Base-by-base conservation (phyloP, 768 basidiomycete species). In the Calocybe indica region DNA sequence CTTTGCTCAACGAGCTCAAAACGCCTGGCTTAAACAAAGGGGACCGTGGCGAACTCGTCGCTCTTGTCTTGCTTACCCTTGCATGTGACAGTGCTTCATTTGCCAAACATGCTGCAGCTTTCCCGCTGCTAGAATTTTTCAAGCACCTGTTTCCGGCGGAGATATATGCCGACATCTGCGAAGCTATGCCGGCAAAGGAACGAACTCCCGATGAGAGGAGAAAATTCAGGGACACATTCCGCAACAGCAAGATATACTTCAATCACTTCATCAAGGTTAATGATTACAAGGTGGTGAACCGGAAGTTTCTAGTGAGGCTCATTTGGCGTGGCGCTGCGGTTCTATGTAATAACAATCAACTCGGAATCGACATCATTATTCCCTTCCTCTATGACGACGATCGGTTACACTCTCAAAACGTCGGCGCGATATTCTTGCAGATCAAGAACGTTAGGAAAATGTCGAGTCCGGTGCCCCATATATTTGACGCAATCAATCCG, bases 221-320 rank as follows among this genome's bases (percentile, higher is more conserved):
- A 4, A 43, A 10, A 29, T 33, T 43, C 12, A 34, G 35, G 31
- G 46, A 56, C 7, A 58, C 54, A 12, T 64, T 65, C 56, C 31
- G 51, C 36, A 41, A 60, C 15, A 55, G 62, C 7, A 41, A 44
- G 28, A 43, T 68, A 9, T 54, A 58, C 34, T 67, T 67, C 52
- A 66, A 64, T 4, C 65, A 68, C 47, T 68, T 62, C 43, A 58
- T 37, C 29, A 52, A 52, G 40, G 47, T 50, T 37, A 51, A 40
- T 8, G 64, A 62, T 39, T 56, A 61, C 43, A 47, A 4, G 54
- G 41, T 5, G 40, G 52, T 37, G 56, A 52, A 13, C 37, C 56
- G 14, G 37, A 49, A 6, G 51, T 48, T 22, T 51, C 55, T 10
- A 50, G 49, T 37, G 52, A 47, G 5, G 59, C 58, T 14, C 58